phyloP scores from a whole-genome alignment of 2,329 filamentous ascomycete genomes.

The Aspergillus sp. region DNA sequence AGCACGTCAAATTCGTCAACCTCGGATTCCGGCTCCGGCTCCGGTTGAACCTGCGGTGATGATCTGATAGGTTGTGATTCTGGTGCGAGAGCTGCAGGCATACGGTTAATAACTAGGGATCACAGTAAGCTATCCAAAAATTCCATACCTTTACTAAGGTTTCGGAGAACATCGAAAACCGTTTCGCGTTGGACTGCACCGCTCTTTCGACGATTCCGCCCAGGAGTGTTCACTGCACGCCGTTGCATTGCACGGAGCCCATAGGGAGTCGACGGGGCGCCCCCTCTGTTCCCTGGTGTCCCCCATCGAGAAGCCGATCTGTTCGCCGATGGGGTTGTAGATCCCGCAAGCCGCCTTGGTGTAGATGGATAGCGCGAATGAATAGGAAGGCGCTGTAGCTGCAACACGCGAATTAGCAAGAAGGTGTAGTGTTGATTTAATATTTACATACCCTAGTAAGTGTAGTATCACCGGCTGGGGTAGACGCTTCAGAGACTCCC shows the following conservation, averaged over 20 bases:
- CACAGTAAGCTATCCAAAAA: neutral
- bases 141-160: constrained; percentile 51
- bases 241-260: constrained; percentile 56
- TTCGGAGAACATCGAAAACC: constrained; percentile 54
- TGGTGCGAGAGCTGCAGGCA: constrained; percentile 48
- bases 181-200: constrained; percentile 54
- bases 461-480: constrained; percentile 31
- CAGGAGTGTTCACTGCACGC: constrained; percentile 53
- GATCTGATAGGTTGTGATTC: constrained; percentile 47
- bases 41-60: constrained; percentile 42
- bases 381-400: constrained; percentile 37
- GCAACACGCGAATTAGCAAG: neutral
- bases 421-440: neutral
- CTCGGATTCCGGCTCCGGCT: constrained; percentile 21
- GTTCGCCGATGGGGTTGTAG: constrained; percentile 33
- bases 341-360: constrained; percentile 31
- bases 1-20: constrained; percentile 46
- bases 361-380: constrained; percentile 36
- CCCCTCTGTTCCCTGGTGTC: constrained; percentile 34
- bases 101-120: constrained; percentile 1
- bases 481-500: constrained; percentile 19
- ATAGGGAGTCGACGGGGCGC: constrained; percentile 55
- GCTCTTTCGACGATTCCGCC: constrained; percentile 50
- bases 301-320: constrained; percentile 32
- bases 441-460: constrained; percentile 25